A percentile compares a stretch with the other conserved stretches of the same genome.
phyloP scores from a whole-genome alignment of 192 early-diverging fungal genomes.

The Coemansia sp. region DNA sequence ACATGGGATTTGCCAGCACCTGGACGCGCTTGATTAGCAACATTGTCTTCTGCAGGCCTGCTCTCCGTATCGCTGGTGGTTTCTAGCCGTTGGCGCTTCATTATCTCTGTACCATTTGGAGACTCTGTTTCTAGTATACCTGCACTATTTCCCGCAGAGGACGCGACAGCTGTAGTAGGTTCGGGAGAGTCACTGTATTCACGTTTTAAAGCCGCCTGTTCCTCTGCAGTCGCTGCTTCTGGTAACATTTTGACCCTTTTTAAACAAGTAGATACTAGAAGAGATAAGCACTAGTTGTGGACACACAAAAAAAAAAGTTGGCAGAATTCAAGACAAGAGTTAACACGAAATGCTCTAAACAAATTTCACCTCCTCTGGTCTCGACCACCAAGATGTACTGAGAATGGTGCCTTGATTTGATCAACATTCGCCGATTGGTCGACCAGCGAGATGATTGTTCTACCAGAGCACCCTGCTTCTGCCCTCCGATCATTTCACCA shows the following conservation, averaged over 20 bases:
- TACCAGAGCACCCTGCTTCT: neutral
- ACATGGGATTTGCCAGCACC: slow-evolving; percentile 2
- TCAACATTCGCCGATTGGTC: neutral
- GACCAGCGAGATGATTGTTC: neutral
- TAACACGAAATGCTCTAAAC: neutral
- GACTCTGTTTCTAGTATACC: neutral
- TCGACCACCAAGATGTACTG: neutral
- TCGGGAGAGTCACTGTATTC: neutral
- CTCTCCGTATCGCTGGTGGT: neutral
- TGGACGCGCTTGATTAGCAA: neutral
- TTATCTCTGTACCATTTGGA: neutral
- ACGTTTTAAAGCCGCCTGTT: slow-evolving; percentile 14
- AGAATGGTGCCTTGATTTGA: neutral
- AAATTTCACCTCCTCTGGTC: neutral
- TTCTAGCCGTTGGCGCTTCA: slow-evolving; percentile 5
- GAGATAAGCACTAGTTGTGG: neutral
- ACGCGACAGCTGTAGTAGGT: neutral
- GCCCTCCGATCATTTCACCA: neutral
- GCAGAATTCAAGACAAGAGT: neutral
- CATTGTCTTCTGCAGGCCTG: neutral
- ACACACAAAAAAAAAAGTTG: neutral
- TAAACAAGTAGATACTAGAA: neutral
- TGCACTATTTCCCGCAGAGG: neutral
- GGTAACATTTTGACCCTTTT: neutral
- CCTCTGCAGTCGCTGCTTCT: slow-evolving; percentile 1